phyloP scores from a whole-genome alignment of 257 asterid genomes.

The Petunia secreta region DNA sequence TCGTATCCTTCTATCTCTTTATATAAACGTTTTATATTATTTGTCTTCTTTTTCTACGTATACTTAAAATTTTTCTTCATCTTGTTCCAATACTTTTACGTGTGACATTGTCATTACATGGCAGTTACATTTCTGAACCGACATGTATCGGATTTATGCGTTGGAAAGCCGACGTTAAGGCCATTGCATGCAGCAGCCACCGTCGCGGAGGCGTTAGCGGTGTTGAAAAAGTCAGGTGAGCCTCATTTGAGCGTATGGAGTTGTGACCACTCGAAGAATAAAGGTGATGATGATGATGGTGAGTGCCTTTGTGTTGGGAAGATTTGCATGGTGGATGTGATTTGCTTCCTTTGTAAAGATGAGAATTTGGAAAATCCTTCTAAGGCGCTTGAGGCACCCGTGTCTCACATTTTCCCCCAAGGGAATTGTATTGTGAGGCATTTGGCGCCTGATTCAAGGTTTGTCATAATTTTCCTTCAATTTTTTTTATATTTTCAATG shows the following conservation, averaged over 20 bases:
- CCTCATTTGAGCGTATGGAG: conserved; percentile 66
- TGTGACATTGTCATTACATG: conserved; percentile 52
- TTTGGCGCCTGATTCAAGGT: conserved; percentile 73
- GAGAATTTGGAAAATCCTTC: conserved; percentile 59
- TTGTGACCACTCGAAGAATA: conserved; percentile 31
- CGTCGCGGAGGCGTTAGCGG: conserved; percentile 53
- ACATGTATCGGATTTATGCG: conserved; percentile 72
- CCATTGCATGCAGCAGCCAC: conserved; percentile 55
- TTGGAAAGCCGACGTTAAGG: conserved; percentile 77
- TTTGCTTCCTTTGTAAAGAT: conserved; percentile 60
- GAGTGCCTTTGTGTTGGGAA: conserved; percentile 65
- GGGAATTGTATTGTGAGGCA: conserved; percentile 52
- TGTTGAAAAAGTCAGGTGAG: conserved; percentile 51
- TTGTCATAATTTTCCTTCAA: not conserved
- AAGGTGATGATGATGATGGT: not conserved
- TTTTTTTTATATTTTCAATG: too few species aligned
- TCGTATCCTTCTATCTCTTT: not conserved
- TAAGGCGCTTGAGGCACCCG: conserved; percentile 61
- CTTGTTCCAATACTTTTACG: not conserved
- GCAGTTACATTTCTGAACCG: conserved; percentile 63
- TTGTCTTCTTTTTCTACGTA: not conserved
- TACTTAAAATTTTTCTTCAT: not conserved
- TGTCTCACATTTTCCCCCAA: conserved; percentile 50
- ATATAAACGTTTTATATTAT: too few species aligned
- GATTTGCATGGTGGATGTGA: conserved; percentile 59